Evolutionary conservation across 2,329 filamentous ascomycete genomes (phyloP).

Genomic region (Cladosporium sp.): DNA sequence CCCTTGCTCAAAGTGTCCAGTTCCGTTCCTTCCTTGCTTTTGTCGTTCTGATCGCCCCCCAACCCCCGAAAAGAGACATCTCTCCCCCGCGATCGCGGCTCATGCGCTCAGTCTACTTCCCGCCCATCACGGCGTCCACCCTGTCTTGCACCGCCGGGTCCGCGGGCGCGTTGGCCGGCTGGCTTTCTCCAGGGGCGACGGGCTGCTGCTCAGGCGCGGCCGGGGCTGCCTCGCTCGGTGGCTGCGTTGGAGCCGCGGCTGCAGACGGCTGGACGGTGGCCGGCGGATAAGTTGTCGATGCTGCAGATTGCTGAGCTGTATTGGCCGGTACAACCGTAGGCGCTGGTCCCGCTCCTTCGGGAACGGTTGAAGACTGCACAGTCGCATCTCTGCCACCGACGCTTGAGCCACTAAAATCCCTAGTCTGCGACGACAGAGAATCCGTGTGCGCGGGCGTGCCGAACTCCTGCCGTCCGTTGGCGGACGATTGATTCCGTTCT

Average conservation of each 20-base stretch:
- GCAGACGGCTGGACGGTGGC: background rate
- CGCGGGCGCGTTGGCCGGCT: background rate
- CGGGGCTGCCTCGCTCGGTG: background rate
- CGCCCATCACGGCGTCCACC: conserved; percentile 3
- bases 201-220: background rate
- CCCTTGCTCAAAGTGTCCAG: background rate
- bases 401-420: background rate
- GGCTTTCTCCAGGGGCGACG: background rate
- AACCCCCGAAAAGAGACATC: background rate
- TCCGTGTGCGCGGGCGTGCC: conserved; percentile 3
- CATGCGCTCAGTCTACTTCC: background rate
- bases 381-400: background rate
- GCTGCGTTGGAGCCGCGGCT: background rate
- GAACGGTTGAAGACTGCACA: background rate
- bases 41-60: background rate
- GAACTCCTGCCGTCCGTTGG: conserved; percentile 8
- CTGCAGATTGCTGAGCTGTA: background rate
- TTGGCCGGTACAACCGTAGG: background rate
- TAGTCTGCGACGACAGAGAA: background rate
- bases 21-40: background rate
- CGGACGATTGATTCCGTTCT: conserved; percentile 25
- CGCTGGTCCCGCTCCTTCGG: background rate
- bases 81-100: background rate
- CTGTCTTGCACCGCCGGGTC: conserved; percentile 1
- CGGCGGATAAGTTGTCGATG: background rate